Conservation (phyloP, 2,329 filamentous ascomycete genomes). For the Talaromyces sp. region DNA sequence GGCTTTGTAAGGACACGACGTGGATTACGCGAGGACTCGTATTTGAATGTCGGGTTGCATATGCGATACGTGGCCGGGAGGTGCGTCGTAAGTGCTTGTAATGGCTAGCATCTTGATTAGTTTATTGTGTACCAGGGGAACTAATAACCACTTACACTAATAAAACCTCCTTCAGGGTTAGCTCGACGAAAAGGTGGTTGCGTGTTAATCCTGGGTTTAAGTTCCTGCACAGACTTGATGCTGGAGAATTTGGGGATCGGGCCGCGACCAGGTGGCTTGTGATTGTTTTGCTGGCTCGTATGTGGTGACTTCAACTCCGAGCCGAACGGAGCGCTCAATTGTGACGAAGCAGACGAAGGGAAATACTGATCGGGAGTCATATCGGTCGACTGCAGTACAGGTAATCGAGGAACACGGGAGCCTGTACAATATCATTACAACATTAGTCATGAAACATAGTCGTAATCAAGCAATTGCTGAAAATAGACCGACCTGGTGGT, state of each 20-base stretch:
- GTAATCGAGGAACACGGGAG: constrained; percentile 62
- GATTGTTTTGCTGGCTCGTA: constrained; percentile 47
- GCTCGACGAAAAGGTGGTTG: constrained; percentile 91
- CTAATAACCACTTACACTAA: constrained; percentile 66
- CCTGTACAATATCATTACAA: constrained; percentile 38
- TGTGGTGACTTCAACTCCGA: constrained; percentile 52
- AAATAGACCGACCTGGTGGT: constrained; percentile 50
- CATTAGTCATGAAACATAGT: constrained; percentile 16
- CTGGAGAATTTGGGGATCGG: constrained; percentile 86
- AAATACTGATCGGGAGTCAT: constrained; percentile 68
- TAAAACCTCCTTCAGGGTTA: constrained; percentile 95
- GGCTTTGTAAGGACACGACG: constrained; percentile 94
- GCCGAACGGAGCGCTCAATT: constrained; percentile 66
- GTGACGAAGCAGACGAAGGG: constrained; percentile 64
- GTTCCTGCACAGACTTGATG: constrained; percentile 66
- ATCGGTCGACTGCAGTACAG: constrained; percentile 68
- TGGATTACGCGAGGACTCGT: constrained; percentile 95
- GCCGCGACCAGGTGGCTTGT: constrained; percentile 50
- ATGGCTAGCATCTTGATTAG: constrained; percentile 58
- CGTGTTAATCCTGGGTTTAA: constrained; percentile 76
- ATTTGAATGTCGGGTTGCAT: constrained; percentile 97
- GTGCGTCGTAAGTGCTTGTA: constrained; percentile 92
- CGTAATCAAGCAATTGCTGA: not conserved
- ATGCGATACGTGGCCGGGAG: constrained; percentile 95
- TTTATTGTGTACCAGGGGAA: not conserved